Percentiles rank a stretch among this genome's conserved stretches.
Evolutionary conservation across 305 asterid species (phyloP).

Genomic region (Fraxinus dipetala): DNA sequence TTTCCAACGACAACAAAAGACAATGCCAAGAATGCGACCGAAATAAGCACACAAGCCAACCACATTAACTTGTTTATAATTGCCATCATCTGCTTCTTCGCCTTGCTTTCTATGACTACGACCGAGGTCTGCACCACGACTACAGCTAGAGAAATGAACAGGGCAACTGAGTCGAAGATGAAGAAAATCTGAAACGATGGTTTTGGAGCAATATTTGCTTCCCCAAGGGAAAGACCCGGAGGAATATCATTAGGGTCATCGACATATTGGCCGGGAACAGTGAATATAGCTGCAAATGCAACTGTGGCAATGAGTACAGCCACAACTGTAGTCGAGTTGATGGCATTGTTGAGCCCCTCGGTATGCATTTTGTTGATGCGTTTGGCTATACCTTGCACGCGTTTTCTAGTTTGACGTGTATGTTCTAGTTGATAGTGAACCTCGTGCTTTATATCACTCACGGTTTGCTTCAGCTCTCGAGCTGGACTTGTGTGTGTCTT

Average conservation of each 20-base stretch:
- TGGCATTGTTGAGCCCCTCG: constrained; percentile 35
- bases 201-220: constrained; percentile 25
- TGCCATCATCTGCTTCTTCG: constrained; percentile 34
- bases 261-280: constrained; percentile 28
- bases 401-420: constrained; percentile 27
- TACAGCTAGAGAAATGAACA: constrained; percentile 31
- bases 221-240: constrained; percentile 24
- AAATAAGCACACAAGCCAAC: constrained; percentile 33
- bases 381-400: constrained; percentile 32
- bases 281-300: constrained; percentile 32
- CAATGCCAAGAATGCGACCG: constrained; percentile 31
- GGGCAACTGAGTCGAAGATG: constrained; percentile 26
- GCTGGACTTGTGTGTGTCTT: constrained; percentile 27
- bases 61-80: constrained; percentile 35
- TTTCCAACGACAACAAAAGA: constrained; percentile 26
- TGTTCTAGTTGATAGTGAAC: constrained; percentile 31
- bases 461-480: constrained; percentile 32
- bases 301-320: constrained; percentile 37
- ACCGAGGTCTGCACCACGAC: constrained; percentile 36
- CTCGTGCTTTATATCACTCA: constrained; percentile 32
- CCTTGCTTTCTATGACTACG: constrained; percentile 34
- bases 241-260: constrained; percentile 23
- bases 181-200: constrained; percentile 27
- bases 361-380: constrained; percentile 32
- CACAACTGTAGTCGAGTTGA: constrained; percentile 33